Percentiles rank a stretch among this genome's conserved stretches.
phyloP scores from a whole-genome alignment of 345 rosid species.

The Pseudoturritis turrita region DNA sequence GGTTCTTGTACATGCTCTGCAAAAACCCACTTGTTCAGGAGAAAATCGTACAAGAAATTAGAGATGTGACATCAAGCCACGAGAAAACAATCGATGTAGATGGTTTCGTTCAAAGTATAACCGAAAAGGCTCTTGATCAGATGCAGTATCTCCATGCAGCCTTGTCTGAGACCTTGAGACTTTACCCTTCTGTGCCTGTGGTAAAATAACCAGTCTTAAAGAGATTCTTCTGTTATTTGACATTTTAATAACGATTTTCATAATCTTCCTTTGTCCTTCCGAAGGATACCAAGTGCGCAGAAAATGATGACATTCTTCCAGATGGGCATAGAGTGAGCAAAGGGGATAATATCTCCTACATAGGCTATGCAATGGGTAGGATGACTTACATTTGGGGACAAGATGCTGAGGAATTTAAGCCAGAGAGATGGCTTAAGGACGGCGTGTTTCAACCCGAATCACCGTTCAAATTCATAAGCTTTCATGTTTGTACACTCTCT shows the following conservation, averaged over 20 bases:
- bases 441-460: constrained; percentile 62
- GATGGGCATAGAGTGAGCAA: constrained; percentile 57
- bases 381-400: constrained; percentile 75
- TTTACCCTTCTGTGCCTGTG: constrained; percentile 62
- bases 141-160: constrained; percentile 85
- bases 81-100: constrained; percentile 22
- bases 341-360: constrained; percentile 54
- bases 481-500: constrained; percentile 38
- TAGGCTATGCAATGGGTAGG: constrained; percentile 78
- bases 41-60: constrained; percentile 54
- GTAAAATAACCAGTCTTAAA: constrained; percentile 25
- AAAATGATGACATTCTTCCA: constrained; percentile 62
- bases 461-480: constrained; percentile 66
- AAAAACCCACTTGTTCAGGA: constrained; percentile 66
- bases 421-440: constrained; percentile 71
- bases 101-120: constrained; percentile 39
- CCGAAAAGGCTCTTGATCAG: constrained; percentile 39
- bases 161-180: constrained; percentile 69
- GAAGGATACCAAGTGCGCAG: constrained; percentile 61
- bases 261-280: neutral
- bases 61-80: constrained; percentile 31
- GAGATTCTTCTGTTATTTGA: neutral
- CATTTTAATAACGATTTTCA: neutral
- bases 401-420: constrained; percentile 58
- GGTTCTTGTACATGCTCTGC: constrained; percentile 80